Base-by-base conservation (phyloP, 768 basidiomycete genomes). In the Russula emetica region DNA sequence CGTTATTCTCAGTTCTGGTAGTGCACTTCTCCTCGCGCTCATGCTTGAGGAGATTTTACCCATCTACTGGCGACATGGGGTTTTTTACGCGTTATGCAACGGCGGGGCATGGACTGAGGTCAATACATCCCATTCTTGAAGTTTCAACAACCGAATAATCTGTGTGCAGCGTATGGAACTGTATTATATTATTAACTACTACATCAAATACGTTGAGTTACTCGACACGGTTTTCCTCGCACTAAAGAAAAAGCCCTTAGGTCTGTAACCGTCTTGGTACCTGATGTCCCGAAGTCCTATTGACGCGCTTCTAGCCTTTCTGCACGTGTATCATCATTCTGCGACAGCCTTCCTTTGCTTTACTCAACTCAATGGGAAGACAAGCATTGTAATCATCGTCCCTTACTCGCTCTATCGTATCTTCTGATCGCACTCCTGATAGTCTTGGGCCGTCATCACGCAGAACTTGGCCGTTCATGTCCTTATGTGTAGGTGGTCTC, bases 161-260 rank as follows among this genome's bases (percentile, higher is more conserved):
- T 62, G 20, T 47, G 24, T 50, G 16, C 71, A 97, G 94, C 84
- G 83, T 74, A 80, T 98, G 74, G 90, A 98, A 78, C 88, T 94
- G 72, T 98, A 92, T 80, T 98, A 99, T 80, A 94, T 98, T 82
- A 81, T 98, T 80, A 99, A 99, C 80, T 99, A 98, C 79, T 94
- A 88, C 77, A 92, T 97, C 85, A 98, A 98, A 75, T 98, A 98
- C 76, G 78, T 97, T 67, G 97, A 99, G 77, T 85, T 98, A 63
- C 75, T 96, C 67, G 97, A 98, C 79, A 99, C 97, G 16, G 84
- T 98, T 69, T 99, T 98, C 83, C 85, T 99, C 69, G 92, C 91
- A 11, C 78, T 98, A 71, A 99, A 98, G 85, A 99, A 98, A 83
- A 98, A 98, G 77, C 93, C 93, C 18, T 81, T 99, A 55, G 91